Percentiles rank a stretch among this genome's conserved stretches.
These are phyloP conservation scores for Corymbia citriodora DNA, from an alignment of 441 rosid species.

Conservation along the genomic window DNA sequence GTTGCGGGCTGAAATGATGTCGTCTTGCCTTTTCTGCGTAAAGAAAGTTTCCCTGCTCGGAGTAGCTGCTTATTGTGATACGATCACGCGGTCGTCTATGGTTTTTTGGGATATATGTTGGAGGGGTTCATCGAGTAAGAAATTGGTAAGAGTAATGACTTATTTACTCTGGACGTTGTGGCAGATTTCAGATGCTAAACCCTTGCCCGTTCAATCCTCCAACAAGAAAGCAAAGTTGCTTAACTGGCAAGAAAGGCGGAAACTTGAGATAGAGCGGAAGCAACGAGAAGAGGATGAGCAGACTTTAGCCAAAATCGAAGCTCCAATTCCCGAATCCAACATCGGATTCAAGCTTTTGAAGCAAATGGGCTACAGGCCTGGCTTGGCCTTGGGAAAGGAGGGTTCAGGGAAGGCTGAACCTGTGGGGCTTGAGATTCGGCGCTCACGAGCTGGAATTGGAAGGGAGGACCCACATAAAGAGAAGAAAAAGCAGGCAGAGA, in stretches of 20 bases:
- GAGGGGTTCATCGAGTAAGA: neutral
- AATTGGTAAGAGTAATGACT: neutral
- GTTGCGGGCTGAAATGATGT: neutral
- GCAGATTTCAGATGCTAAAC: slow-evolving; percentile 32
- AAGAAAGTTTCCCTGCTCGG: neutral
- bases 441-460: slow-evolving; percentile 92
- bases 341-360: slow-evolving; percentile 84
- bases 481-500: slow-evolving; percentile 72
- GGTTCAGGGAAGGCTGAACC: slow-evolving; percentile 82
- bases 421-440: slow-evolving; percentile 73
- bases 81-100: neutral
- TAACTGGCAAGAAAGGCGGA: slow-evolving; percentile 73
- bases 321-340: slow-evolving; percentile 82
- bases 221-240: slow-evolving; percentile 58
- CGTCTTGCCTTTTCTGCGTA: neutral
- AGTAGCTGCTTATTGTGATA: neutral
- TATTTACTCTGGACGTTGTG: neutral
- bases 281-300: slow-evolving; percentile 79
- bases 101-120: neutral
- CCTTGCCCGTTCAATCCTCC: slow-evolving; percentile 29
- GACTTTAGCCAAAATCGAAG: slow-evolving; percentile 64
- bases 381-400: slow-evolving; percentile 79
- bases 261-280: slow-evolving; percentile 64
- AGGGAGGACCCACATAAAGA: slow-evolving; percentile 84
- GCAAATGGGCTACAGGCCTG: slow-evolving; percentile 97